Evolutionary conservation across 257 asterid genomes (phyloP).

Genomic region (Thymus mandschuricus): DNA sequence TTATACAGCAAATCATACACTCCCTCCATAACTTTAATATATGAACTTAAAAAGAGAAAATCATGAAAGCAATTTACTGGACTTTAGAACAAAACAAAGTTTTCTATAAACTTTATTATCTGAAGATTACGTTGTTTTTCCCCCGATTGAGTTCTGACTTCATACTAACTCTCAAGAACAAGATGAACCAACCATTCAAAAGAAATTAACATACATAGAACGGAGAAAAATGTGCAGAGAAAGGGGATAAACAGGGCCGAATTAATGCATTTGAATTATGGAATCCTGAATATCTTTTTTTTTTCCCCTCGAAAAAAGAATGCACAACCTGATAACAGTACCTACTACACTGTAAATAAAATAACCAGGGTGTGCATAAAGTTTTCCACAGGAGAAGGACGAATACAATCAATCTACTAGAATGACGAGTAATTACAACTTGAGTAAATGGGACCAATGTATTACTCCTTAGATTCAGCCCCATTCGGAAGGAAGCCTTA

Average conservation of each 20-base stretch:
- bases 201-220: not conserved
- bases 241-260: not conserved
- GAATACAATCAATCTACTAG: not conserved
- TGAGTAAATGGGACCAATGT: conserved; percentile 1
- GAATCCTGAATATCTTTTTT: not conserved
- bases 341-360: not conserved
- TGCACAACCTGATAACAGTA: conserved; percentile 7
- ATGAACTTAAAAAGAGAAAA: conserved; percentile 1
- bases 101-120: conserved; percentile 17
- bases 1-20: not conserved
- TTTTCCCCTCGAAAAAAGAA: not conserved
- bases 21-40: not conserved
- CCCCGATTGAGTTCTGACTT: not conserved
- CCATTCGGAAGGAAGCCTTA: not conserved
- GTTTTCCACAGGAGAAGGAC: not conserved
- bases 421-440: not conserved
- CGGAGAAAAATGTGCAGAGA: not conserved
- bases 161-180: not conserved
- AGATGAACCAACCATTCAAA: too few relatives aligned
- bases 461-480: not conserved
- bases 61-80: conserved; percentile 4
- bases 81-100: conserved; percentile 3
- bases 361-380: not conserved
- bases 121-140: not conserved
- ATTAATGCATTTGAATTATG: not conserved